phyloP scores from a whole-genome alignment of 768 basidiomycete genomes.

The Auricularia sp. region DNA sequence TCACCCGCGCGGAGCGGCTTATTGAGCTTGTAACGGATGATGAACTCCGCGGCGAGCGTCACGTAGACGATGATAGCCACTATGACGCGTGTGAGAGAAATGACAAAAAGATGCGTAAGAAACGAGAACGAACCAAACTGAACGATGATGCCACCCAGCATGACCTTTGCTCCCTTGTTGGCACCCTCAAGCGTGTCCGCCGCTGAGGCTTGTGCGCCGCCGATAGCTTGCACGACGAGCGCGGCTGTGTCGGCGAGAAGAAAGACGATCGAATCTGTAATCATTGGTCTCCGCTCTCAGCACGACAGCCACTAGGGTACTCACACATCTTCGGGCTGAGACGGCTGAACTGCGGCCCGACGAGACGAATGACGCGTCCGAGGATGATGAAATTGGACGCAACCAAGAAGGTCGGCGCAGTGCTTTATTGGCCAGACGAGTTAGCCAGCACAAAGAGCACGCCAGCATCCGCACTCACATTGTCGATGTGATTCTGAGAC shows the following conservation, averaged over 20 bases:
- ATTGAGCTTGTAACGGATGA: conserved; percentile 26
- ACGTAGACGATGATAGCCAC: conserved; percentile 34
- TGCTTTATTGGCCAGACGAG: background rate
- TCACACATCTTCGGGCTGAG: conserved; percentile 33
- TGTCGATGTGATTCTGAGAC: background rate
- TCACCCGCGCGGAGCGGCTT: conserved; percentile 8
- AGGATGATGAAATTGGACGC: conserved; percentile 54
- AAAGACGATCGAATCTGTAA: conserved; percentile 18
- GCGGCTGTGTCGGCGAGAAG: conserved; percentile 39
- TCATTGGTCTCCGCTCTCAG: no score
- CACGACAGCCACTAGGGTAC: conserved; percentile 9
- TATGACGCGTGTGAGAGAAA: conserved; percentile 9
- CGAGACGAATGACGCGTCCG: conserved; percentile 32
- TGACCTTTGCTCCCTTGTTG: conserved; percentile 37
- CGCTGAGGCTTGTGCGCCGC: conserved; percentile 45
- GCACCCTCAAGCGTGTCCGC: conserved; percentile 18
- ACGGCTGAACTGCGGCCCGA: conserved; percentile 40
- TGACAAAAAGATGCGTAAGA: no score
- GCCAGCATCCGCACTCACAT: background rate
- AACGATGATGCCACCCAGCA: conserved; percentile 55
- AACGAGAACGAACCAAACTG: conserved; percentile 33
- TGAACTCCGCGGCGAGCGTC: conserved; percentile 33
- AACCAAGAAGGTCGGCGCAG: conserved; percentile 45
- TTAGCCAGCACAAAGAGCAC: no score
- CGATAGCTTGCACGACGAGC: conserved; percentile 53